phyloP scores from a whole-genome alignment of 345 rosid species.

The Draba incana region DNA sequence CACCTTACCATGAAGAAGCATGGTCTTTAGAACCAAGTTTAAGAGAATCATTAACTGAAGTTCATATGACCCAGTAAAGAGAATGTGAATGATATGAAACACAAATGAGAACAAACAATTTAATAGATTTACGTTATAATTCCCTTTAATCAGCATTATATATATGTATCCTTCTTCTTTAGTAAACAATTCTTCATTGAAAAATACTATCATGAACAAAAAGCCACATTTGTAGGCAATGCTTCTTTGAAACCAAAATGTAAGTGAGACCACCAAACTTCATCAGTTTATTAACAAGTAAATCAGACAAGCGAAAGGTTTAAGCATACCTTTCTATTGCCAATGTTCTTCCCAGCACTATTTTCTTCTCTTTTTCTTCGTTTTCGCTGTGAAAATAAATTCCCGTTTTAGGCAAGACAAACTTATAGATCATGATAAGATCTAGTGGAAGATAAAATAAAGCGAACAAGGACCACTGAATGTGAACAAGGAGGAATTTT shows the following conservation, averaged over 20 bases:
- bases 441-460: constrained; percentile 8
- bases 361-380: constrained; percentile 81
- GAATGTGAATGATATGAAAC: constrained; percentile 4
- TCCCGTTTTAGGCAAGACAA: constrained; percentile 28
- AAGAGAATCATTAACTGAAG: constrained; percentile 31
- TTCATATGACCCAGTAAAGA: constrained; percentile 23
- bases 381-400: constrained; percentile 62
- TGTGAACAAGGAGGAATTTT: constrained; percentile 6
- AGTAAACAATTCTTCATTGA: constrained; percentile 10
- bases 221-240: background rate
- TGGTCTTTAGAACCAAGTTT: constrained; percentile 41
- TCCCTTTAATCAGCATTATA: background rate
- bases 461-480: constrained; percentile 25
- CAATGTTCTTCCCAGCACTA: constrained; percentile 55
- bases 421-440: constrained; percentile 12
- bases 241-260: background rate
- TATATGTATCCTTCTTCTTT: background rate
- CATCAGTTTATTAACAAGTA: background rate
- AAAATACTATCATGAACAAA: background rate
- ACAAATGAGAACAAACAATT: background rate
- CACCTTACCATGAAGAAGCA: constrained; percentile 57
- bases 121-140: background rate
- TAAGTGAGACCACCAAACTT: constrained; percentile 10
- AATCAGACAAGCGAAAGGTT: constrained; percentile 10
- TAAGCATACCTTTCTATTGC: constrained; percentile 66